Conservation (phyloP, 2,329 filamentous ascomycete species). For the Aspergillus novofumigatus region DNA sequence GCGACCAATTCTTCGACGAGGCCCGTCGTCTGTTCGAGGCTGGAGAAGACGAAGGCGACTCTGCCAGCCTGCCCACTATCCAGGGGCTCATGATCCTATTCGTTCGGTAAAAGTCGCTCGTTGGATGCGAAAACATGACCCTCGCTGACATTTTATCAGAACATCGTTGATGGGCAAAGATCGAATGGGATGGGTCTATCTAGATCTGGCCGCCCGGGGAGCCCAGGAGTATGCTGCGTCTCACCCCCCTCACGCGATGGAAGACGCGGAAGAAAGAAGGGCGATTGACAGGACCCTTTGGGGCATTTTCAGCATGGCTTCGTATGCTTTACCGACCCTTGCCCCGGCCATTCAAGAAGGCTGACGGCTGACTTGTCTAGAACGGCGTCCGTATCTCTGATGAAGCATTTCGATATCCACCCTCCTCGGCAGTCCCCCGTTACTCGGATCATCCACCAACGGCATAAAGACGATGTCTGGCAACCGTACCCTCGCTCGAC, state of each 20-base stretch:
- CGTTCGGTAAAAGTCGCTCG: constrained; percentile 13
- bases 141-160: constrained; percentile 6
- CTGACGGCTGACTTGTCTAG: constrained; percentile 3
- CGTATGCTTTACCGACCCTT: constrained; percentile 4
- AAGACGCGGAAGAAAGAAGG: constrained; percentile 4
- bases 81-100: constrained; percentile 25
- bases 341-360: background rate
- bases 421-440: constrained; percentile 12
- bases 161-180: constrained; percentile 28
- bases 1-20: constrained; percentile 29
- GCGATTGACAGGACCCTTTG: constrained; percentile 17
- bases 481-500: constrained; percentile 20
- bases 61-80: constrained; percentile 22
- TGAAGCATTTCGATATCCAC: constrained; percentile 17
- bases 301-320: constrained; percentile 16
- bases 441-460: constrained; percentile 7
- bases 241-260: constrained; percentile 11
- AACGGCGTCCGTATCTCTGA: constrained; percentile 15
- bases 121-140: background rate
- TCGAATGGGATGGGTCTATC: constrained; percentile 25
- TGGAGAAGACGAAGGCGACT: constrained; percentile 19
- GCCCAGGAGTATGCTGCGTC: constrained; percentile 17
- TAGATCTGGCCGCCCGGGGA: constrained; percentile 19
- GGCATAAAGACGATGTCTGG: constrained; percentile 16
- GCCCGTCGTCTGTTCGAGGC: constrained; percentile 23